Evolutionary conservation across 106 monocot species (phyloP).

Genomic region (Narthecium ossifragum): DNA sequence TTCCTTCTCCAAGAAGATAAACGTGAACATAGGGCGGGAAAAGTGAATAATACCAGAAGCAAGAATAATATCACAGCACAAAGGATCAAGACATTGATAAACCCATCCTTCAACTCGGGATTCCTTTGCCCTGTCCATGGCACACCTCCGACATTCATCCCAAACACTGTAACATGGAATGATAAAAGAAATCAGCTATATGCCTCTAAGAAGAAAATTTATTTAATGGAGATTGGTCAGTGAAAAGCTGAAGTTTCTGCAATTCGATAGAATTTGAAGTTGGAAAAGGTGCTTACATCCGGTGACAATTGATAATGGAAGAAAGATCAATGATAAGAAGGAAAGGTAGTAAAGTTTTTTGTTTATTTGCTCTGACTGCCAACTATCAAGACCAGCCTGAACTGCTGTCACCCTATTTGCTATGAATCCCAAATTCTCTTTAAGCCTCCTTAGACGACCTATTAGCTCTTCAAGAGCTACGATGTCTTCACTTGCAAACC

Average conservation of each 20-base stretch:
- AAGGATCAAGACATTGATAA: conserved; percentile 72
- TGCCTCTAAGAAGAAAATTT: no score
- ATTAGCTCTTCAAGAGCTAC: conserved; percentile 77
- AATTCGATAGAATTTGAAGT: no score
- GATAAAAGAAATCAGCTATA: conserved; percentile 1
- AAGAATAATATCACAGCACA: conserved; percentile 57
- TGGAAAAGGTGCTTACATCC: conserved; percentile 53
- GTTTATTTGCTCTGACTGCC: conserved; percentile 97
- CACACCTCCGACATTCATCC: conserved; percentile 97
- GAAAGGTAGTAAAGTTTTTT: conserved; percentile 92
- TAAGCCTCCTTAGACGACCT: conserved; percentile 75
- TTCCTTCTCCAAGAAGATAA: conserved; percentile 44
- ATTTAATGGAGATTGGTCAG: no score
- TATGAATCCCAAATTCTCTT: conserved; percentile 88
- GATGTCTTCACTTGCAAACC: conserved; percentile 73
- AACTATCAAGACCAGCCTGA: conserved; percentile 89
- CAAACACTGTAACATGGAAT: conserved; percentile 62
- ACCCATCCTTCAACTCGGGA: conserved; percentile 55
- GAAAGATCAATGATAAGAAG: conserved; percentile 84
- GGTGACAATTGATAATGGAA: conserved; percentile 89
- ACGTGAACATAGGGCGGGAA: conserved; percentile 51
- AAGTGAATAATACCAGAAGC: conserved; percentile 52
- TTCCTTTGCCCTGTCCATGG: conserved; percentile 84
- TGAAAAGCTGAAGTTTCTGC: no score
- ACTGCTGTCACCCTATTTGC: conserved; percentile 76